Conservation (phyloP, 306 rosid genomes). For the Quercus berberidifolia region DNA sequence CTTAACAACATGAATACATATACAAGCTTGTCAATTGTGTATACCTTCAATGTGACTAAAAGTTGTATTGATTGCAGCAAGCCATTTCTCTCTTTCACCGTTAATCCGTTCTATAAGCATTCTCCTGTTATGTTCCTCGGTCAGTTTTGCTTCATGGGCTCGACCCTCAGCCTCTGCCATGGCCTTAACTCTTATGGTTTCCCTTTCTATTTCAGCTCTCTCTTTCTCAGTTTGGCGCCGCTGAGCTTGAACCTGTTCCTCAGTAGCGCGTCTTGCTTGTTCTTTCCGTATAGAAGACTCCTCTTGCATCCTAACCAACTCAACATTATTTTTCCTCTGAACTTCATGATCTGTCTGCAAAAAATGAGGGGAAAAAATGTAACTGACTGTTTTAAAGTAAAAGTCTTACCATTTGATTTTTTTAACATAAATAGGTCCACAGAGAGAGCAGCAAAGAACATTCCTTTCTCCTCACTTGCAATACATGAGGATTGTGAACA, state of each 20-base stretch:
- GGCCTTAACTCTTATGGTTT: slow-evolving; percentile 87
- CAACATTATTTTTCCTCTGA: slow-evolving; percentile 85
- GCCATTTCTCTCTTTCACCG: slow-evolving; percentile 98
- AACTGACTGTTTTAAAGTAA: not conserved
- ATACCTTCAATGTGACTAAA: slow-evolving; percentile 96
- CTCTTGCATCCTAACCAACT: slow-evolving; percentile 94
- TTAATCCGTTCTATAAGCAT: slow-evolving; percentile 79
- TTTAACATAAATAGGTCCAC: not conserved
- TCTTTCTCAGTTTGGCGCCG: slow-evolving; percentile 85
- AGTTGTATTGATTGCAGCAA: slow-evolving; percentile 92
- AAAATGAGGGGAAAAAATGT: slow-evolving; percentile 13
- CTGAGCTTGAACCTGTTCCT: slow-evolving; percentile 90
- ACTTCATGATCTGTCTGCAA: slow-evolving; percentile 82
- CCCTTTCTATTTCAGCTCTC: slow-evolving; percentile 88
- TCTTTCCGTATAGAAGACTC: slow-evolving; percentile 78
- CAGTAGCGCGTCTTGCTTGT: slow-evolving; percentile 78
- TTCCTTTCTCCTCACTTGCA: not conserved
- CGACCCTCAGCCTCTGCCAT: slow-evolving; percentile 96
- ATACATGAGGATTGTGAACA: not conserved
- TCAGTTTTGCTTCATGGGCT: slow-evolving; percentile 80
- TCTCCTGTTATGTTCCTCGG: slow-evolving; percentile 85
- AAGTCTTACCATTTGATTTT: not conserved
- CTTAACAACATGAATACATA: not conserved
- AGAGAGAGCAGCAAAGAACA: not conserved
- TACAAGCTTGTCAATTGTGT: slow-evolving; percentile 1